Evolutionary conservation across 495 filamentous ascomycete genomes (phyloP), one percentile per base, ranked within the genome.

Genomic region (Daldinia grandis): DNA sequence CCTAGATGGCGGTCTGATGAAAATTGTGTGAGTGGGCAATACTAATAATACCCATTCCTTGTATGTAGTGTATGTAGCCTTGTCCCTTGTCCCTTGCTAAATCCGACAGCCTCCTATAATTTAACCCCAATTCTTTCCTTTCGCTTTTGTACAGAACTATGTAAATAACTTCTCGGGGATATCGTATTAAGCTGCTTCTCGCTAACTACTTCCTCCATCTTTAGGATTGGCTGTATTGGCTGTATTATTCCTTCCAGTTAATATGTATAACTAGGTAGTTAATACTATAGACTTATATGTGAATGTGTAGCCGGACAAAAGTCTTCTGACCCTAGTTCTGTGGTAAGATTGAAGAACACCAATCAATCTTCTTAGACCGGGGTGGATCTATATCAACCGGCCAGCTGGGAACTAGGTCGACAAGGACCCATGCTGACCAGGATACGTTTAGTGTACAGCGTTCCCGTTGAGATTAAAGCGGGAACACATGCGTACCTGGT

Each of bases 341-440:
- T 69, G 44, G 47, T 21, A 53, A 53, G 50, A 61, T 64, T 64
- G 19, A 31, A 62, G 15, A 64, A 64, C 62, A 27, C 65, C 65
- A 73, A 73, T 73, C 70, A 66, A 72, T 66, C 65, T 30, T 33
- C 31, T 5, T 30, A 49, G 64, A 64, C 68, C 60, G 38, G 69
- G 50, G 64, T 60, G 72, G 69, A 76, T 73, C 72, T 74, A 57
- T 61, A 63, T 76, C 60, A 75, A 76, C 74, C 74, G 72, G 59
- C 74, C 73, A 65, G 72, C 74, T 73, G 74, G 75, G 68, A 77
- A 74, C 73, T 62, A 40, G 54, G 65, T 27, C 21, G 28, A 66
- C 66, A 66, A 37, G 63, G 71, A 10, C 1, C 66, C 57, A 58
- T 59, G 50, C 40, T 31, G 27, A 28, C 69, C 17, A 62, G 57